Percentiles rank a stretch among this genome's conserved stretches.
phyloP scores from a whole-genome alignment of 1,139 yeast genomes.

The Blastobotrys apis region DNA sequence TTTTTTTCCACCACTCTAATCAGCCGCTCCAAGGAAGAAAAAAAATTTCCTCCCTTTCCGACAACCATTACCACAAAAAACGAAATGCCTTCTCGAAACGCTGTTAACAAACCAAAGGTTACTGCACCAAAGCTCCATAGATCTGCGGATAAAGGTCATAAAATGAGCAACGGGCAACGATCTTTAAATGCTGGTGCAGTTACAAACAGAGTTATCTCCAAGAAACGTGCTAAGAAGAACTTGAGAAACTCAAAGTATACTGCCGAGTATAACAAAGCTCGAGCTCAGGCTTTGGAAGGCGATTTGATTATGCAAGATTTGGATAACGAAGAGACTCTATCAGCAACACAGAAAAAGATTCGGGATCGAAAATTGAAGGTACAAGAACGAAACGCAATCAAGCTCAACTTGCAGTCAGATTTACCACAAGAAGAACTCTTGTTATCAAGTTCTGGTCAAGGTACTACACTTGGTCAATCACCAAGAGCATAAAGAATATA shows the following conservation, averaged over 20 bases:
- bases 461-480: constrained; percentile 79
- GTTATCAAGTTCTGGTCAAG: constrained; percentile 52
- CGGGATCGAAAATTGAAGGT: constrained; percentile 30
- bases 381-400: constrained; percentile 44
- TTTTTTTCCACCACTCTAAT: neutral
- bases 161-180: constrained; percentile 33
- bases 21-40: neutral
- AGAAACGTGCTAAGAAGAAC: constrained; percentile 76
- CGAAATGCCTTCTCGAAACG: constrained; percentile 71
- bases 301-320: constrained; percentile 50
- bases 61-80: neutral
- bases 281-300: constrained; percentile 39
- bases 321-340: constrained; percentile 24
- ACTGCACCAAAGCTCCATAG: constrained; percentile 27
- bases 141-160: constrained; percentile 41
- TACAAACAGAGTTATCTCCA: constrained; percentile 47
- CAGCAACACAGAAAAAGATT: constrained; percentile 32
- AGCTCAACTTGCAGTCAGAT: constrained; percentile 65
- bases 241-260: constrained; percentile 72
- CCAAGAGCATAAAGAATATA: constrained; percentile 9
- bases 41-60: neutral
- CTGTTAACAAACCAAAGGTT: constrained; percentile 74
- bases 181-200: constrained; percentile 56
- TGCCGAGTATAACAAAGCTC: constrained; percentile 21
- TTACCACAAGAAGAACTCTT: constrained; percentile 53